Percentiles rank a stretch among this genome's conserved stretches.
Evolutionary conservation across 108 stramenopile species (phyloP).

Genomic region (Epithemia pelagica): DNA sequence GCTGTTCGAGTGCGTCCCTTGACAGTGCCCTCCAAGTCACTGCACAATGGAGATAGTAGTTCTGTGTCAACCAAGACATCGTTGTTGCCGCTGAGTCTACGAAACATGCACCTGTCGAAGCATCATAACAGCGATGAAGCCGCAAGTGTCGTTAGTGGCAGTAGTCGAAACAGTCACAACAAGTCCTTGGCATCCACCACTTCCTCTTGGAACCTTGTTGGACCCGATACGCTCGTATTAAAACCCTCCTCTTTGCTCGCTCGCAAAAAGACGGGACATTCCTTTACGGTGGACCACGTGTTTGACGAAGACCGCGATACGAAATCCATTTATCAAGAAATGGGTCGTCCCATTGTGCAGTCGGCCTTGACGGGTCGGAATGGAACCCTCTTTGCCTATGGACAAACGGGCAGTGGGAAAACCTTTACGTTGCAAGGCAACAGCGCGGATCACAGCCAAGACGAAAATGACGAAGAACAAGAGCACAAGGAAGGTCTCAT

Average conservation of each 20-base stretch:
- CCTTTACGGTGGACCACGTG: constrained; percentile 2
- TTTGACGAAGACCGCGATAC: constrained; percentile 6
- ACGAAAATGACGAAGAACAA: not conserved
- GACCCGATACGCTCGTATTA: not conserved
- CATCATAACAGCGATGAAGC: too few species aligned
- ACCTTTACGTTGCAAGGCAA: constrained; percentile 94
- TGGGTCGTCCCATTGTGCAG: constrained; percentile 6
- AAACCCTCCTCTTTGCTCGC: not conserved
- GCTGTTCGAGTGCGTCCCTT: constrained; percentile 13
- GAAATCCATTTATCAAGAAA: not conserved
- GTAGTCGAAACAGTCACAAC: too few species aligned
- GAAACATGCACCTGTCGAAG: too few species aligned
- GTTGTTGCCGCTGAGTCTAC: too few species aligned
- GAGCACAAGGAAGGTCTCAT: constrained; percentile 70
- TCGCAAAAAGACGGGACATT: not conserved
- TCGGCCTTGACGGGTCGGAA: constrained; percentile 90
- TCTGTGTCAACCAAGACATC: not conserved
- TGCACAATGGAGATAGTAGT: too few species aligned
- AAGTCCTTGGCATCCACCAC: constrained; percentile 66
- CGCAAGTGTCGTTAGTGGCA: constrained; percentile 21
- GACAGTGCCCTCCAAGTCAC: too few species aligned
- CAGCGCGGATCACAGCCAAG: constrained; percentile 16
- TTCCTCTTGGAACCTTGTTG: constrained; percentile 2
- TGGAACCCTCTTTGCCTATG: constrained; percentile 97
- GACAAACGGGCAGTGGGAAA: constrained; percentile 93